Base-by-base conservation (phyloP, 495 filamentous ascomycete genomes). In the Cryomyces antarcticus region DNA sequence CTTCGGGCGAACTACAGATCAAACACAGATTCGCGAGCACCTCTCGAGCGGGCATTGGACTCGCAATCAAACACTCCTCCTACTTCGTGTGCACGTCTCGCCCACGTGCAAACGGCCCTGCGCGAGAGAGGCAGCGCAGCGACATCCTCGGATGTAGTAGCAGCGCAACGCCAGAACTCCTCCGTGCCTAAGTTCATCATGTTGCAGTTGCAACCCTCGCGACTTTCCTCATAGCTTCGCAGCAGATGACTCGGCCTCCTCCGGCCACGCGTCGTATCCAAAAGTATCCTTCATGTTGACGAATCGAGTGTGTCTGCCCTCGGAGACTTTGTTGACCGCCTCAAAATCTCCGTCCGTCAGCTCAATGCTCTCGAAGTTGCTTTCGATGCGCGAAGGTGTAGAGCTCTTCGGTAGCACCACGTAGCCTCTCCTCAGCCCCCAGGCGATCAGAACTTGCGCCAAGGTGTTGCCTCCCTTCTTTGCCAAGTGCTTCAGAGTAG, bases 281-380 rank as follows among this genome's bases (percentile, higher is more conserved):
- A 75, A 73, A 41, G 67, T 71, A 43, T 84, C 76, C 64, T 80
- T 83, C 78, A 83, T 83, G 59, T 85, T 82, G 35, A 85, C 77
- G 55, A 85, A 83, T 43, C 80, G 70, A 44, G 63, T 67, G 52
- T 77, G 70, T 41, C 77, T 69, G 33, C 67, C 65, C 52, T 71
- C 62, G 5, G 72, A 71, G 11, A 79, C 73, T 44, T 59, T 58
- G 52, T 78, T 73, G 36, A 78, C 67, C 6, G 67, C 71, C 54
- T 61, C 63, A 50, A 65, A 77, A 46, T 74, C 70, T 29, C 58
- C 64, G 38, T 76, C 67, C 31, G 46, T 54, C 45, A 77, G 17
- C 17, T 24, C 17, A 2, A 24, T 24, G 17, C 17, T 24, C 48
- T 63, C 49, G 41, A 56, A 62, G 51, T 63, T 63, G 29, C 34